phyloP scores from a whole-genome alignment of 1,284 basidiomycete species.

The Naganishia cerealis region DNA sequence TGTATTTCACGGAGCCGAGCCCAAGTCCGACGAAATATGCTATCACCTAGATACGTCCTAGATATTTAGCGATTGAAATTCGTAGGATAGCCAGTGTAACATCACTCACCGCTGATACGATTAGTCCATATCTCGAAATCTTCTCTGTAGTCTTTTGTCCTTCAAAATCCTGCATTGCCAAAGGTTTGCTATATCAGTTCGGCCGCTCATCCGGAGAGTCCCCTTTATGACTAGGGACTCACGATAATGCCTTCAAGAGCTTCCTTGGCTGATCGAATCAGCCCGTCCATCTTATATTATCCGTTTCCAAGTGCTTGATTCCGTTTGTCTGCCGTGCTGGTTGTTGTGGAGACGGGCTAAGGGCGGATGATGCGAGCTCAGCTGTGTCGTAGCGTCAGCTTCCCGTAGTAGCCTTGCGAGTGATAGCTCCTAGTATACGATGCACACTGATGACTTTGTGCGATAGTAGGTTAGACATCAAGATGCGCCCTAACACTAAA shows the following conservation, averaged over 20 bases:
- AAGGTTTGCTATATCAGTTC: background rate
- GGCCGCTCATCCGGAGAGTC: background rate
- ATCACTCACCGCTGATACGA: constrained; percentile 26
- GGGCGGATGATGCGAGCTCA: too few relatives aligned
- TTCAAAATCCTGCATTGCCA: constrained; percentile 28
- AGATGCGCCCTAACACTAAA: too few relatives aligned
- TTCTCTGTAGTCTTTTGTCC: constrained; percentile 30
- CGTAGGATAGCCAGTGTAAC: background rate
- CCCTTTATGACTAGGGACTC: background rate
- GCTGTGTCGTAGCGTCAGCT: too few relatives aligned
- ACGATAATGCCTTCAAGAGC: constrained; percentile 16
- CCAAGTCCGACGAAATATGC: constrained; percentile 29
- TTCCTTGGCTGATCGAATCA: constrained; percentile 16
- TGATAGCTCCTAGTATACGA: too few relatives aligned
- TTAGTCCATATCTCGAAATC: constrained; percentile 29
- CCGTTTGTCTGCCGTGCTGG: too few relatives aligned
- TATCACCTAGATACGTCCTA: constrained; percentile 16
- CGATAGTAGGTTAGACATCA: too few relatives aligned
- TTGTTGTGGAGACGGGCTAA: too few relatives aligned
- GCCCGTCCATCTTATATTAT: constrained; percentile 3
- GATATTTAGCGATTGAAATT: background rate
- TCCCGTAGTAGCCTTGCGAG: too few relatives aligned
- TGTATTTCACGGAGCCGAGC: constrained; percentile 25
- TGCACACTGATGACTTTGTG: too few relatives aligned
- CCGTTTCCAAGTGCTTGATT: background rate